Conservation (phyloP, 768 basidiomycete genomes). For the Galerina marginata region DNA sequence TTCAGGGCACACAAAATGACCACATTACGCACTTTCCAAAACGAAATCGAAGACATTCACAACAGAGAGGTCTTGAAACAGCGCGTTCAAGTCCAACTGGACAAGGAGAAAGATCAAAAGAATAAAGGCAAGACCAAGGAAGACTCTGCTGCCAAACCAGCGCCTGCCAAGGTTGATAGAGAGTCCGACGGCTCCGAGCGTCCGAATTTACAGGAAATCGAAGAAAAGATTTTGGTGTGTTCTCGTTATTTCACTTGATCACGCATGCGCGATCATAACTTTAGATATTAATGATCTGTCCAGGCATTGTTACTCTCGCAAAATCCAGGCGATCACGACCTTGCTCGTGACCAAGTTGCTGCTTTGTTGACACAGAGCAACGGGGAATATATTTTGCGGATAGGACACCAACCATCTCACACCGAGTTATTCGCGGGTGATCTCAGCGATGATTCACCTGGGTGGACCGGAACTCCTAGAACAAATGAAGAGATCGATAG, state of each 20-base stretch:
- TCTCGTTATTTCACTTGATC: constrained; percentile 5
- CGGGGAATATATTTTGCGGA: constrained; percentile 78
- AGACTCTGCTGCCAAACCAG: constrained; percentile 21
- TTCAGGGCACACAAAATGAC: constrained; percentile 43
- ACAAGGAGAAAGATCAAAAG: constrained; percentile 42
- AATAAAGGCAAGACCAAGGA: constrained; percentile 51
- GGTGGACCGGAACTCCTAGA: constrained; percentile 59
- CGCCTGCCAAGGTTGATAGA: constrained; percentile 3
- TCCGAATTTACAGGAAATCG: constrained; percentile 47
- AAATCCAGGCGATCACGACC: constrained; percentile 47
- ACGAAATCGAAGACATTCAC: constrained; percentile 79
- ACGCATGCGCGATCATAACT: neutral
- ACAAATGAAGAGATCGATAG: constrained; percentile 57
- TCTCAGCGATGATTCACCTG: constrained; percentile 47
- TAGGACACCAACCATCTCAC: constrained; percentile 71
- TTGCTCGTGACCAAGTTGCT: constrained; percentile 69
- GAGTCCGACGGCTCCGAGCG: constrained; percentile 12
- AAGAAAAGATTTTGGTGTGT: constrained; percentile 60
- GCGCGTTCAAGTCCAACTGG: constrained; percentile 42
- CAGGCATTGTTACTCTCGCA: constrained; percentile 54
- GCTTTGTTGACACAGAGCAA: constrained; percentile 66
- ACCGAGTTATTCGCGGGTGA: constrained; percentile 61
- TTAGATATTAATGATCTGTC: constrained; percentile 12
- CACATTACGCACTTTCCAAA: constrained; percentile 67
- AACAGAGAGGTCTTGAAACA: constrained; percentile 71